These are phyloP conservation scores for Raphanus raphanistrum DNA, from an alignment of 345 rosid species.

Conservation along the genomic window DNA sequence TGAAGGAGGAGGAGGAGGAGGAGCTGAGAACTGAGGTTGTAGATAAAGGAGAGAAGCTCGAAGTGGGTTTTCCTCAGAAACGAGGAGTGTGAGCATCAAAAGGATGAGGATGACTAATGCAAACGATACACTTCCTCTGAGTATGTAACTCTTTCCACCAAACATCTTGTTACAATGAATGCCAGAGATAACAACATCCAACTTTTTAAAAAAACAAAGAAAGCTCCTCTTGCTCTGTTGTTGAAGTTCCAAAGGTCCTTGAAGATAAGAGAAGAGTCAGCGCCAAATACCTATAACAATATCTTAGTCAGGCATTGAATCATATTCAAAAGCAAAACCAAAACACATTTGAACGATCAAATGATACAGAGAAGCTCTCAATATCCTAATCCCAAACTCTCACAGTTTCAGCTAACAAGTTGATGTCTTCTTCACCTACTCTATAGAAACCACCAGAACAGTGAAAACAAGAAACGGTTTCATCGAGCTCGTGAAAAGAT, in stretches of 20 bases:
- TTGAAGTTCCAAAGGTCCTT: slow-evolving; percentile 21
- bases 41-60: slow-evolving; percentile 14
- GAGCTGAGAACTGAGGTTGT: slow-evolving; percentile 28
- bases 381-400: no score
- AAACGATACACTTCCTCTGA: slow-evolving; percentile 40
- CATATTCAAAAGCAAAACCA: no score
- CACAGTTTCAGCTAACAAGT: no score
- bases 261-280: background rate
- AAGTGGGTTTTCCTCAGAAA: slow-evolving; percentile 32
- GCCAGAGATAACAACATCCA: slow-evolving; percentile 30
- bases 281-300: no score
- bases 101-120: slow-evolving; percentile 33
- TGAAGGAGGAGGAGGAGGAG: slow-evolving; percentile 34
- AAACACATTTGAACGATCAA: no score
- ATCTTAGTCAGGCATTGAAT: no score
- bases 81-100: slow-evolving; percentile 5
- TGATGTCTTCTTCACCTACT: no score
- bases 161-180: slow-evolving; percentile 22
- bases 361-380: no score
- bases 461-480: background rate
- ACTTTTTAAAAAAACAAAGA: background rate
- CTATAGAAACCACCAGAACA: no score
- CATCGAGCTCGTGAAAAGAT: slow-evolving; percentile 1
- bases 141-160: slow-evolving; percentile 14
- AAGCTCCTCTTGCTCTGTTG: background rate